These are phyloP conservation scores for Gaertneriomyces semiglobifer DNA, from an alignment of 192 early-diverging fungal genomes.

Conservation along the genomic window DNA sequence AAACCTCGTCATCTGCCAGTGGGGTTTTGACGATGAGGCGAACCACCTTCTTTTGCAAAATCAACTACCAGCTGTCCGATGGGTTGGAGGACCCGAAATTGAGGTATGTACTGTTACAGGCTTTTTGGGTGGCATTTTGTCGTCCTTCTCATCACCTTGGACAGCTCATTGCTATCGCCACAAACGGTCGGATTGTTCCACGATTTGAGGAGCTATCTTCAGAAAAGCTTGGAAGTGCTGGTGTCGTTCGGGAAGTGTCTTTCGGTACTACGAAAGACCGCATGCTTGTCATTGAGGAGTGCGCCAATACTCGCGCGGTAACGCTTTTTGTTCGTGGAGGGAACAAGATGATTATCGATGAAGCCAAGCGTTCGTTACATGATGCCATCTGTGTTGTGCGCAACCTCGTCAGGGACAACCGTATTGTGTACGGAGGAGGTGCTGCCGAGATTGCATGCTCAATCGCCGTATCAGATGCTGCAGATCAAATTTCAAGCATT, in stretches of 20 bases:
- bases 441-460: constrained; percentile 96
- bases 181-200: constrained; percentile 99
- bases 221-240: constrained; percentile 90
- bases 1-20: constrained; percentile 98
- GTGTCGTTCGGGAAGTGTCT: constrained; percentile 87
- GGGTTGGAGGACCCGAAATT: constrained; percentile 99
- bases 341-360: constrained; percentile 99
- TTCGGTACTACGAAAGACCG: constrained; percentile 99
- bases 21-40: constrained; percentile 99
- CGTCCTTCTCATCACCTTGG: not conserved
- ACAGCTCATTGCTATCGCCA: constrained; percentile 96
- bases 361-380: constrained; percentile 95
- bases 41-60: constrained; percentile 99
- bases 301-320: constrained; percentile 96
- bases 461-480: constrained; percentile 87
- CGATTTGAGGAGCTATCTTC: constrained; percentile 91
- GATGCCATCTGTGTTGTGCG: constrained; percentile 99
- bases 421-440: constrained; percentile 98
- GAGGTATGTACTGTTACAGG: constrained; percentile 56
- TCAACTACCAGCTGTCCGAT: constrained; percentile 93
- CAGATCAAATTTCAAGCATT: constrained; percentile 83
- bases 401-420: constrained; percentile 94
- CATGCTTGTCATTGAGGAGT: constrained; percentile 99
- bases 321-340: constrained; percentile 96
- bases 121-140: not conserved